Evolutionary conservation across 768 basidiomycete species (phyloP), one percentile per base, ranked within the genome.

Genomic region (Tricholomella constricta): DNA sequence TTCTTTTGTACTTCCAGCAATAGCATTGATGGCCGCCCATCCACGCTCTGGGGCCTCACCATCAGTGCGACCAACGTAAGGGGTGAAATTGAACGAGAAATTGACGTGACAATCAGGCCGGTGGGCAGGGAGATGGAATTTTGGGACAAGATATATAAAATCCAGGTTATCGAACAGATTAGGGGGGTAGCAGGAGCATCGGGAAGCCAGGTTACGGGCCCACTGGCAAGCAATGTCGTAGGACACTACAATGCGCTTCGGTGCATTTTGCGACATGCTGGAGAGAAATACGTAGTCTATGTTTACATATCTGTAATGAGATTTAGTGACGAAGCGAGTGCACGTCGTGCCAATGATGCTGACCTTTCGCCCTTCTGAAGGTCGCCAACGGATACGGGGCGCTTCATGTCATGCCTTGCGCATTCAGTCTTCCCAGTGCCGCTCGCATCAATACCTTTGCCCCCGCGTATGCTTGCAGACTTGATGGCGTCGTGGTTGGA

Each of bases 191-290:
- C 25, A n/a, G 19, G 37, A 35, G 35, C 52, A 59, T 8, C 61
- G 56, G 37, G 54, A 40, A 4, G n/a, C 20, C 15, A 69, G 48
- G 36, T 68, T 62, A 12, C 54, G 51, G 10, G 43, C 47, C 59
- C 62, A 69, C 35, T 69, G 66, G 45, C 68, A 69, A 3, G 61
- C 62, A 22, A 69, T 69, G 44, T 67, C 69, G 34, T 70, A 70
- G 1, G 63, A 66, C 1, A 66, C 51, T 15, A 62, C 26, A 2
- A 65, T 25, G 0, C 35, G 40, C 3, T 35, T 26, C 0, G 59
- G 57, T 1, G 32, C 17, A 29, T 56, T 54, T 3, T 59, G 59
- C 0, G 15, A 19, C 1, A 69, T 25, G 44, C 56, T 61, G 3
- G 60, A 65, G 2, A 58, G 43, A 20, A 66, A 59, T 14, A 69